These are phyloP conservation scores for Komagataella mondaviorum DNA, from an alignment of 805 yeast genomes.

Conservation along the genomic window DNA sequence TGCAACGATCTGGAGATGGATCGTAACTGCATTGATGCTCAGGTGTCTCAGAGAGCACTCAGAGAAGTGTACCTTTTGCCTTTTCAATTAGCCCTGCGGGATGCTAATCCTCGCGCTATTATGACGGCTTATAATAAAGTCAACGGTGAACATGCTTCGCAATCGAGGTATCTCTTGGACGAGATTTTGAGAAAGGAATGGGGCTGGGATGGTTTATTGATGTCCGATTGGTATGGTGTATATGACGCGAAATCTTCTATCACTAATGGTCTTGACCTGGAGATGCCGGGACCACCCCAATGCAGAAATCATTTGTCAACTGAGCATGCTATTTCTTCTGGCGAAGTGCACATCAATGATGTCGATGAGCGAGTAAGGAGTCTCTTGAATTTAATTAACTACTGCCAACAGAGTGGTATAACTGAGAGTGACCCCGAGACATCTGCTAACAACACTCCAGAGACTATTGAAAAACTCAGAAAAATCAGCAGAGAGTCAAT, in stretches of 20 bases:
- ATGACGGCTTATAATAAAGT: slow-evolving; percentile 30
- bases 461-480: slow-evolving; percentile 27
- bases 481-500: slow-evolving; percentile 35
- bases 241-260: slow-evolving; percentile 21
- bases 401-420: slow-evolving; percentile 25
- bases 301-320: slow-evolving; percentile 27
- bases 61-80: slow-evolving; percentile 30
- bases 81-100: slow-evolving; percentile 25
- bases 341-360: slow-evolving; percentile 24
- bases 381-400: slow-evolving; percentile 33
- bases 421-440: slow-evolving; percentile 24
- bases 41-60: slow-evolving; percentile 26
- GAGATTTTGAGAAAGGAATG: slow-evolving; percentile 25
- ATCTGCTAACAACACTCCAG: slow-evolving; percentile 28
- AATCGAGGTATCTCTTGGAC: slow-evolving; percentile 19
- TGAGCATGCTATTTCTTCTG: slow-evolving; percentile 25
- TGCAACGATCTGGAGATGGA: slow-evolving; percentile 29
- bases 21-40: slow-evolving; percentile 20
- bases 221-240: slow-evolving; percentile 32
- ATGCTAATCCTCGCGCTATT: slow-evolving; percentile 22
- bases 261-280: slow-evolving; percentile 29
- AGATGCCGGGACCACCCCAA: slow-evolving; percentile 34
- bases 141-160: slow-evolving; percentile 27
- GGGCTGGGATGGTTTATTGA: slow-evolving; percentile 23
- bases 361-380: slow-evolving; percentile 34